A percentile compares a stretch with the other conserved stretches of the same genome.
phyloP scores from a whole-genome alignment of 2,329 filamentous ascomycete species.

The Botrytis galanthina region DNA sequence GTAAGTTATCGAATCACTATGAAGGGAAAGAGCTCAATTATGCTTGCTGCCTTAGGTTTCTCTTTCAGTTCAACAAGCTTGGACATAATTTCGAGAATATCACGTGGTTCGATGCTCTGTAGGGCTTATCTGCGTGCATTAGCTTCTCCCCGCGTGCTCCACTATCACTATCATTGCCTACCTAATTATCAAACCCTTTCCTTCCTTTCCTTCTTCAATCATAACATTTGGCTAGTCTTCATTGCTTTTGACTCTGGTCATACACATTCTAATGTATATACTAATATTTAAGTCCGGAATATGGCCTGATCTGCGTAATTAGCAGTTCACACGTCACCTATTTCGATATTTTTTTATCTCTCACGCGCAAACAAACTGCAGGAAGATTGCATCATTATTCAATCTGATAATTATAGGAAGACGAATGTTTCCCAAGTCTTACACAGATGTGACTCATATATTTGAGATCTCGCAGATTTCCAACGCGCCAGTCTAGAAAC shows the following conservation, averaged over 20 bases:
- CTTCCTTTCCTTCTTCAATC: not conserved
- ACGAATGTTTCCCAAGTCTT: too few relatives aligned
- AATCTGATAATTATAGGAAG: not conserved
- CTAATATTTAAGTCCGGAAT: not conserved
- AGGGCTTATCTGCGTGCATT: conserved; percentile 4
- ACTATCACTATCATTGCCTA: not conserved
- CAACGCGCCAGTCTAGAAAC: not conserved
- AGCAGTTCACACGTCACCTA: too few relatives aligned
- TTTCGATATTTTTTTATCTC: too few relatives aligned
- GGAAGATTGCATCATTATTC: not conserved
- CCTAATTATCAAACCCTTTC: not conserved
- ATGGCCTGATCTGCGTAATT: not conserved
- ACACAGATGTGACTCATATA: too few relatives aligned
- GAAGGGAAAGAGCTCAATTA: not conserved
- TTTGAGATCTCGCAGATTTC: not conserved
- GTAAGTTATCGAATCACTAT: not conserved
- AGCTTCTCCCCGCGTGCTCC: not conserved
- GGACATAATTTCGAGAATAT: not conserved
- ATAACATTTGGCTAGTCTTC: not conserved
- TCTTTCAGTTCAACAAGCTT: not conserved
- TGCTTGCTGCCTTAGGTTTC: not conserved
- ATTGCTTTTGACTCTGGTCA: not conserved
- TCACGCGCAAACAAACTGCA: not conserved
- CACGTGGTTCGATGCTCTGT: not conserved
- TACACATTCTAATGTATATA: not conserved